Conservation (phyloP, 495 filamentous ascomycete species). For the Lepidopterella palustris region DNA sequence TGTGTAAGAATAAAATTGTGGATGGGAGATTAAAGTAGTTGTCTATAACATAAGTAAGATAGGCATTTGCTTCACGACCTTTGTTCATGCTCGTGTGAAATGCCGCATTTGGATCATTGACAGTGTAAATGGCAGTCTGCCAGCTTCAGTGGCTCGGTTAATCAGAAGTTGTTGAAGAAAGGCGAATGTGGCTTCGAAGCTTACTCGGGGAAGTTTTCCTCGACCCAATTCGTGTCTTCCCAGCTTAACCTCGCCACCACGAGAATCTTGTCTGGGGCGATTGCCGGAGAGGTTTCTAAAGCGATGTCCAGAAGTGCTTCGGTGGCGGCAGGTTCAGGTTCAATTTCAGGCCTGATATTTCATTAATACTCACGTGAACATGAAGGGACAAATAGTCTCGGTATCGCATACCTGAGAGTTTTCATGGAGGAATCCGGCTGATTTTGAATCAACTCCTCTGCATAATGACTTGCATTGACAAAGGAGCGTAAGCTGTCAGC, state of each 20-base stretch:
- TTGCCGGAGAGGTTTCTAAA: not conserved
- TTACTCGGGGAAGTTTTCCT: constrained; percentile 5
- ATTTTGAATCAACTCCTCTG: not conserved
- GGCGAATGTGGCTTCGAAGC: not conserved
- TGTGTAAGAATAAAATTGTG: constrained; percentile 42
- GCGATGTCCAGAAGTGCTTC: not conserved
- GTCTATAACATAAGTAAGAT: constrained; percentile 45
- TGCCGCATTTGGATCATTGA: constrained; percentile 38
- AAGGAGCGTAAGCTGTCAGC: not conserved
- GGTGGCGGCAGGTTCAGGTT: not conserved
- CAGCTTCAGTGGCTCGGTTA: not conserved
- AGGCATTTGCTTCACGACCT: constrained; percentile 44
- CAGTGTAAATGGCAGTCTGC: constrained; percentile 37
- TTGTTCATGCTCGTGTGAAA: constrained; percentile 44
- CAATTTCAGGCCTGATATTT: not conserved
- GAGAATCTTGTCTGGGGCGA: not conserved
- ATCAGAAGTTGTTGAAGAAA: not conserved
- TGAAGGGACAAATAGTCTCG: not conserved
- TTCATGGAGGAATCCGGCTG: not conserved
- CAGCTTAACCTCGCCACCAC: not conserved
- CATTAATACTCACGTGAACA: not conserved
- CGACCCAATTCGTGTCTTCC: constrained; percentile 1
- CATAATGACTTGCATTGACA: not conserved
- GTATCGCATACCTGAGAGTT: not conserved
- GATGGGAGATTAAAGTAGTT: constrained; percentile 44